These are phyloP conservation scores for Microsporum audouinii DNA, from an alignment of 2,329 filamentous ascomycete genomes.

Conservation along the genomic window DNA sequence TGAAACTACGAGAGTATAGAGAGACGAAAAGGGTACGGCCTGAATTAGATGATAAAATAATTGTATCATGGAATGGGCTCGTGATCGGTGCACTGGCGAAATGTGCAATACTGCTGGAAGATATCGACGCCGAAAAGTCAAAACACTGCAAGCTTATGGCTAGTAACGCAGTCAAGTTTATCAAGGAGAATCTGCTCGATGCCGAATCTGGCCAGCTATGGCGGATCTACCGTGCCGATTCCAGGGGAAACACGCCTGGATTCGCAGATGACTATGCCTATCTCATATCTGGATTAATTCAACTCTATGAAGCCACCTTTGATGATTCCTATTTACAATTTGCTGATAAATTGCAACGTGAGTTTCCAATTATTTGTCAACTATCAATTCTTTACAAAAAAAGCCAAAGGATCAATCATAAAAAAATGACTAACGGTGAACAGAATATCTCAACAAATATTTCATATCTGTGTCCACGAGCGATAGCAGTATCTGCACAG, in stretches of 20 bases:
- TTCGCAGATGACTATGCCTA: slow-evolving; percentile 96
- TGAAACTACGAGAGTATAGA: slow-evolving; percentile 58
- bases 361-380: slow-evolving; percentile 17
- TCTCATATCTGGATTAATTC: slow-evolving; percentile 67
- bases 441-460: slow-evolving; percentile 58
- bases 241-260: slow-evolving; percentile 53
- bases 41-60: slow-evolving; percentile 74
- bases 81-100: slow-evolving; percentile 73
- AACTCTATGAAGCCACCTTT: slow-evolving; percentile 72
- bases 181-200: slow-evolving; percentile 64
- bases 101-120: slow-evolving; percentile 55
- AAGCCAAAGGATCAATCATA: background rate
- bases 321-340: slow-evolving; percentile 66
- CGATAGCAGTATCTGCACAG: slow-evolving; percentile 27
- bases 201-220: slow-evolving; percentile 50
- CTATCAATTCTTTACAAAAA: background rate
- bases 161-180: slow-evolving; percentile 56
- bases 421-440: slow-evolving; percentile 5
- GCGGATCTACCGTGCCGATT: slow-evolving; percentile 58
- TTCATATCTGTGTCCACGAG: slow-evolving; percentile 58
- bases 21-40: slow-evolving; percentile 65
- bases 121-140: slow-evolving; percentile 47
- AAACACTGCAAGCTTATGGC: slow-evolving; percentile 55
- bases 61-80: slow-evolving; percentile 79
- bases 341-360: slow-evolving; percentile 69